Conservation (phyloP, 2,329 filamentous ascomycete genomes). For the Xylariaceae sp. region DNA sequence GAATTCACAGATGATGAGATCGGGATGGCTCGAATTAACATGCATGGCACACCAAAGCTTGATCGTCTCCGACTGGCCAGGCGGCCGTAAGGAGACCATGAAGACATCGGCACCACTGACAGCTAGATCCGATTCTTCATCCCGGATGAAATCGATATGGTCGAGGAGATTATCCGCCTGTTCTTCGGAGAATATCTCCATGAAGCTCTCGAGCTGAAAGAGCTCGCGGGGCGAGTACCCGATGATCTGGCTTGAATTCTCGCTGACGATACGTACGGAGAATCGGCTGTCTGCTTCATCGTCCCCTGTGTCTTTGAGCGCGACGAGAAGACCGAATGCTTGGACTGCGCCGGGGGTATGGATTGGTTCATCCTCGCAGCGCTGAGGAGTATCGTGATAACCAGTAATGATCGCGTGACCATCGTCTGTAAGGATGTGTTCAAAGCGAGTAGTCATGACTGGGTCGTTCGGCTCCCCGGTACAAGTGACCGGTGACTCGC, state of each 20-base stretch:
- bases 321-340: constrained; percentile 71
- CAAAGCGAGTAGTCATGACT: constrained; percentile 68
- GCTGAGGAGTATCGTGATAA: constrained; percentile 64
- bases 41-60: constrained; percentile 90
- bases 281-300: constrained; percentile 53
- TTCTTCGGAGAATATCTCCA: constrained; percentile 78
- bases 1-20: constrained; percentile 80
- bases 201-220: constrained; percentile 68
- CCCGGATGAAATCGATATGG: constrained; percentile 80
- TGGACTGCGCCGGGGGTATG: constrained; percentile 80
- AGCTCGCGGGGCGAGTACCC: constrained; percentile 72
- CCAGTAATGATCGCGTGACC: constrained; percentile 82
- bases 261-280: constrained; percentile 67
- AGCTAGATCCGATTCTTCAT: constrained; percentile 70
- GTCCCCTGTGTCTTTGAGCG: constrained; percentile 59
- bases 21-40: constrained; percentile 59
- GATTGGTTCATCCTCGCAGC: constrained; percentile 87
- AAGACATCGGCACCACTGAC: constrained; percentile 82
- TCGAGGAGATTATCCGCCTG: constrained; percentile 79
- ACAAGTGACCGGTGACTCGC: constrained; percentile 10
- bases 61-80: constrained; percentile 43
- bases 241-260: constrained; percentile 70
- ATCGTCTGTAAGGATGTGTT: constrained; percentile 67
- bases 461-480: constrained; percentile 32
- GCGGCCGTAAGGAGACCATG: constrained; percentile 63